These are phyloP conservation scores for Tricharina praecox DNA, from an alignment of 495 filamentous ascomycete genomes.

Conservation along the genomic window DNA sequence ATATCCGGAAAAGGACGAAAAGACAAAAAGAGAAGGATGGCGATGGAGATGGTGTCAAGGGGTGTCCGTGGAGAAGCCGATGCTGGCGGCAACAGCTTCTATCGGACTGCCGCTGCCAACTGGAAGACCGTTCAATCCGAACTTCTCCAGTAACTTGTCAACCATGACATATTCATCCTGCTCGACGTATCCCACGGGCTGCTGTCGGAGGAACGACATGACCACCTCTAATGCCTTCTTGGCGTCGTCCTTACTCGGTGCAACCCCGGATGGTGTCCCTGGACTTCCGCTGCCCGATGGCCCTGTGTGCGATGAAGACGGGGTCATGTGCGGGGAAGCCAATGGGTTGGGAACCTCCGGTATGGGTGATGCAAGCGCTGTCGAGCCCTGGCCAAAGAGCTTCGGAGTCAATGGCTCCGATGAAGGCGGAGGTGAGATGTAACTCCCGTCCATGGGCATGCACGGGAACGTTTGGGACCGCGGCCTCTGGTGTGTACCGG, in stretches of 20 bases:
- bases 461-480: constrained; percentile 86
- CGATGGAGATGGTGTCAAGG: neutral
- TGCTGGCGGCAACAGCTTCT: neutral
- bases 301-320: constrained; percentile 26
- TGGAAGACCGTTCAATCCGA: constrained; percentile 26
- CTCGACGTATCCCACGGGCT: constrained; percentile 50
- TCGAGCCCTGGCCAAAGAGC: constrained; percentile 34
- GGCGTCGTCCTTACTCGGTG: constrained; percentile 81
- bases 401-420: constrained; percentile 51
- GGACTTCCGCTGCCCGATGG: constrained; percentile 32
- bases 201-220: constrained; percentile 65
- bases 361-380: constrained; percentile 50
- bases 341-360: constrained; percentile 39
- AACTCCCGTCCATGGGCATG: constrained; percentile 47
- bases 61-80: neutral
- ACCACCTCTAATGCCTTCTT: constrained; percentile 69
- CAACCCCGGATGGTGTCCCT: constrained; percentile 31
- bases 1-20: neutral
- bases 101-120: neutral
- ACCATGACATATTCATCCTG: constrained; percentile 73
- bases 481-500: constrained; percentile 41
- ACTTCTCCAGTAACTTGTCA: constrained; percentile 42
- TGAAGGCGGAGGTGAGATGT: constrained; percentile 46
- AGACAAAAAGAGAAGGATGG: neutral
- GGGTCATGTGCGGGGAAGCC: constrained; percentile 21